Evolutionary conservation across 2,329 filamentous ascomycete species (phyloP).

Genomic region (Cordyceps sp.): DNA sequence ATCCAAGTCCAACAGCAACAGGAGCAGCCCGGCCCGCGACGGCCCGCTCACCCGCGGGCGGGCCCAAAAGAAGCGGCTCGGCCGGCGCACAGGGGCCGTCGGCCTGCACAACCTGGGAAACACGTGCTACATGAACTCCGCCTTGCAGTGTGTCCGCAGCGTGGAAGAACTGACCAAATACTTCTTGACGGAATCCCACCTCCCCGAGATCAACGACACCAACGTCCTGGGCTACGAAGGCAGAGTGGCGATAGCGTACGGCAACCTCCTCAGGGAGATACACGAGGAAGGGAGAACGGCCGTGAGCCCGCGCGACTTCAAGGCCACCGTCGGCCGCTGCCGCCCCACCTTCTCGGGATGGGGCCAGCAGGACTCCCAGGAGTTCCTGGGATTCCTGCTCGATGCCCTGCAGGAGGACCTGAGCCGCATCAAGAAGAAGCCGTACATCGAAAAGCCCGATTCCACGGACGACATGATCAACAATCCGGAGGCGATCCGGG

Average conservation of each 20-base stretch:
- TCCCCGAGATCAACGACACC: slow-evolving; percentile 64
- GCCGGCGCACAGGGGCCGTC: slow-evolving; percentile 57
- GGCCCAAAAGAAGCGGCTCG: slow-evolving; percentile 49
- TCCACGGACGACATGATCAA: slow-evolving; percentile 93
- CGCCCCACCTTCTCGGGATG: slow-evolving; percentile 83
- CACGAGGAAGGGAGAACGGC: slow-evolving; percentile 56
- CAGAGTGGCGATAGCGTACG: slow-evolving; percentile 73
- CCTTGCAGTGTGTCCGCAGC: slow-evolving; percentile 82
- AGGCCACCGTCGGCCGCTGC: slow-evolving; percentile 62
- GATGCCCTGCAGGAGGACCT: slow-evolving; percentile 92
- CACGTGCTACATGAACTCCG: slow-evolving; percentile 98
- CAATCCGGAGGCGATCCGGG: slow-evolving; percentile 60
- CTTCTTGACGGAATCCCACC: slow-evolving; percentile 61
- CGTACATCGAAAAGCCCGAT: slow-evolving; percentile 93
- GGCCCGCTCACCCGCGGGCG: slow-evolving; percentile 55
- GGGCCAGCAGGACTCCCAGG: slow-evolving; percentile 92
- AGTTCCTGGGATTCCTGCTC: slow-evolving; percentile 87
- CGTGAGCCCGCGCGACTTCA: slow-evolving; percentile 67
- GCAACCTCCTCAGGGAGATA: slow-evolving; percentile 56
- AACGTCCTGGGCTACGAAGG: slow-evolving; percentile 81
- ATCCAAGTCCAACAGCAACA: slow-evolving; percentile 32
- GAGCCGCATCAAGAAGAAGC: slow-evolving; percentile 86
- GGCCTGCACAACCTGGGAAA: slow-evolving; percentile 87
- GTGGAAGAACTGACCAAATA: slow-evolving; percentile 89
- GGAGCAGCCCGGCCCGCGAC: slow-evolving; percentile 48